Percentiles rank a stretch among this genome's conserved stretches.
Evolutionary conservation across 129 eudicot species (phyloP).

Genomic region (Lactuca saligna): DNA sequence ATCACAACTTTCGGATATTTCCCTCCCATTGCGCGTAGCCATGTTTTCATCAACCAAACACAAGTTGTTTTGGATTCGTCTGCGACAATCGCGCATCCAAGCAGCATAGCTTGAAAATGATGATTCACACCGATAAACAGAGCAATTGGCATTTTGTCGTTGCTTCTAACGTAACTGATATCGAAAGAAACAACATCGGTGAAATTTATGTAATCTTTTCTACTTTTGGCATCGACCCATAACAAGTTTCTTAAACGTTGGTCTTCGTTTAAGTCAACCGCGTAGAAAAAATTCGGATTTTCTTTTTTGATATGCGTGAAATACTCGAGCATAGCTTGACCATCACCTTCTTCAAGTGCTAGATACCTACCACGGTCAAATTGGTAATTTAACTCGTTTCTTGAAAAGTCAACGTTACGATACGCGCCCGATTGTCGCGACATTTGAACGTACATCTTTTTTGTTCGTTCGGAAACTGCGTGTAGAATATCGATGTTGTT

Average conservation of each 20-base stretch:
- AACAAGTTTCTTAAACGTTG: conserved; percentile 38
- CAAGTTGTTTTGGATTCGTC: conserved; percentile 39
- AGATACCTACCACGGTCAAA: conserved; percentile 32
- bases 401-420: conserved; percentile 17
- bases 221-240: conserved; percentile 45
- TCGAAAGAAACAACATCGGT: conserved; percentile 43
- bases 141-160: conserved; percentile 42
- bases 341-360: conserved; percentile 39
- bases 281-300: conserved; percentile 41
- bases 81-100: conserved; percentile 39
- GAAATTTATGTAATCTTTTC: conserved; percentile 32
- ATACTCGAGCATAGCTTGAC: conserved; percentile 36
- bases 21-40: conserved; percentile 44
- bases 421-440: conserved; percentile 30
- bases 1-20: conserved; percentile 33
- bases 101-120: conserved; percentile 41
- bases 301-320: conserved; percentile 43
- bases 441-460: conserved; percentile 47
- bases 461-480: conserved; percentile 43
- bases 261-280: conserved; percentile 41
- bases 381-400: conserved; percentile 28
- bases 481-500: conserved; percentile 44
- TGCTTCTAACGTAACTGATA: conserved; percentile 32
- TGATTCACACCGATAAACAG: conserved; percentile 45
- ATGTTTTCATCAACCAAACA: conserved; percentile 44